Conservation (phyloP, 2,329 filamentous ascomycete genomes). For the Escovopsis sp. region DNA sequence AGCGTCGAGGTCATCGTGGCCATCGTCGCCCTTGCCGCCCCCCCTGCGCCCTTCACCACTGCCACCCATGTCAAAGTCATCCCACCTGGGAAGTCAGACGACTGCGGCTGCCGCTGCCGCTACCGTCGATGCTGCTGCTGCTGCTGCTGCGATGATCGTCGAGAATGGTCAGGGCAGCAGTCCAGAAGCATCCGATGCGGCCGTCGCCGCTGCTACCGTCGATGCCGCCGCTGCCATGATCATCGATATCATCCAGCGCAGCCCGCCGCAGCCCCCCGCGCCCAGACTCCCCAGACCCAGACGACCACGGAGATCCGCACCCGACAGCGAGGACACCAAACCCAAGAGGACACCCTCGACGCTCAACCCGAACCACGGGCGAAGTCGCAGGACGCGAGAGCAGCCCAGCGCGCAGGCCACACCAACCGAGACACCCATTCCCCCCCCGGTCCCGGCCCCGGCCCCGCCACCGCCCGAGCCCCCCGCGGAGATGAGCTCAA, state of each 20-base stretch:
- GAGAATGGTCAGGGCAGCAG: conserved; percentile 1
- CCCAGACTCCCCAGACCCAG: conserved; percentile 13
- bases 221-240: conserved; percentile 1
- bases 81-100: no score
- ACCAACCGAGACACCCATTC: conserved; percentile 4
- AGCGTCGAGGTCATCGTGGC: conserved; percentile 7
- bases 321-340: conserved; percentile 18
- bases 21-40: background rate
- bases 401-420: background rate
- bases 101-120: background rate
- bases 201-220: background rate
- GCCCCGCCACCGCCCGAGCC: no score
- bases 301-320: conserved; percentile 25
- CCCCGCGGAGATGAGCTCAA: conserved; percentile 21
- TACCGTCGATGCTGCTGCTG: background rate
- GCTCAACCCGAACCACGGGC: conserved; percentile 22
- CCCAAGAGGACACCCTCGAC: conserved; percentile 16
- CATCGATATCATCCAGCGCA: background rate
- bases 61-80: background rate
- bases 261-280: conserved; percentile 6
- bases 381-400: conserved; percentile 10
- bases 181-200: no score
- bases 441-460: background rate
- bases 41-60: background rate
- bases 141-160: conserved; percentile 2